Evolutionary conservation across 345 rosid species (phyloP), one percentile per base, ranked within the genome.

Genomic region (Rhodamnia argentea): DNA sequence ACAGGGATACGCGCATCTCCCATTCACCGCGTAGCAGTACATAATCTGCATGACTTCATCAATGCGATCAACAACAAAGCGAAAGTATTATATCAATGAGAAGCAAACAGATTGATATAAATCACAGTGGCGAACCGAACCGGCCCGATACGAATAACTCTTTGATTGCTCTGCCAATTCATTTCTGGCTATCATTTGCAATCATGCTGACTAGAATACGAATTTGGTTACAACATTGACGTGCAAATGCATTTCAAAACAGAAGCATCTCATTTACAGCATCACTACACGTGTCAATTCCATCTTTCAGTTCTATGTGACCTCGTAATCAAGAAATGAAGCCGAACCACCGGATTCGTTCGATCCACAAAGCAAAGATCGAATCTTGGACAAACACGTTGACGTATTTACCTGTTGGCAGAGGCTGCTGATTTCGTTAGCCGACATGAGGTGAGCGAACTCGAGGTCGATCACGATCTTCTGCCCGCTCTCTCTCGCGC

Each of bases 11-110:
- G 87, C 54, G 83, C 92, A 91, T 88, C 92, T 94, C 82, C 98
- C 94, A 86, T 96, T 97, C 84, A 93, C 94, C 10, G 99, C 98
- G 87, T 97, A 97, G 85, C 99, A 96, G 87, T 94, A 95, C 97
- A 95, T 96, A 56, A 97, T 91, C 99, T 95, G 93, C 90, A 88
- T 5, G 13, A 62, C 78, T 88, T 84, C 84, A 87, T 52, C 84
- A 76, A 37, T 83, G 50, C 40, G 32, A 83, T 85, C 59, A 84
- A 52, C 58, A 37, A 60, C 86, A 85, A 74, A 4, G 27, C 15
- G 13, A 37, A 82, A 57, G 14, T 42, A 51, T 52, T 54, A 47
- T 32, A 47, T 32, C 29, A 82, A 75, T 42, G 9, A 85, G 42
- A 78, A 85, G 52, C 58, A n/a, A 22, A 7, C 42, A 1, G 29